These are phyloP conservation scores for Fusarium praegraminearum DNA, from an alignment of 2,329 filamentous ascomycete genomes.

Conservation along the genomic window DNA sequence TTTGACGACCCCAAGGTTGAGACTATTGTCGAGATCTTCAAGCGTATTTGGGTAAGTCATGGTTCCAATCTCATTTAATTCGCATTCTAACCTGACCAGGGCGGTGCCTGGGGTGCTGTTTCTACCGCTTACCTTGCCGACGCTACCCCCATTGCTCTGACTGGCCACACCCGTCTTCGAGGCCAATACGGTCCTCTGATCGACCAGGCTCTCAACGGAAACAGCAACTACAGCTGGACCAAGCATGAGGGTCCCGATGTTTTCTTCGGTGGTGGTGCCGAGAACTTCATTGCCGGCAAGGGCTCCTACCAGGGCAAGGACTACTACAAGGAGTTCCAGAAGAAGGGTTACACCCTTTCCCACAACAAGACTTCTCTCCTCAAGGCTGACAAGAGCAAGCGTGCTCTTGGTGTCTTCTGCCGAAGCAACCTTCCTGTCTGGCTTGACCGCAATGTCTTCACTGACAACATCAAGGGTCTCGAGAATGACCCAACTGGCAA, in stretches of 20 bases:
- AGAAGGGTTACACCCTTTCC: constrained; percentile 77
- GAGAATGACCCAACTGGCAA: constrained; percentile 77
- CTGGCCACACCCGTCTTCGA: constrained; percentile 78
- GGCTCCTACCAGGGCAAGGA: constrained; percentile 76
- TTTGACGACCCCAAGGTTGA: constrained; percentile 91
- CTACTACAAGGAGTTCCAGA: constrained; percentile 82
- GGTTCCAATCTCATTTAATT: not conserved
- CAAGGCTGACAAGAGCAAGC: constrained; percentile 66
- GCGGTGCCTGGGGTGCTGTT: constrained; percentile 73
- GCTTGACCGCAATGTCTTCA: constrained; percentile 87
- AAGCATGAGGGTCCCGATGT: constrained; percentile 80
- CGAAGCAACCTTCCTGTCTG: constrained; percentile 82
- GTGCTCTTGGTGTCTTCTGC: constrained; percentile 82
- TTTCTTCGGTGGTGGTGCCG: constrained; percentile 84
- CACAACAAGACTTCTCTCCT: constrained; percentile 79
- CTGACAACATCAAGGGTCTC: constrained; percentile 72
- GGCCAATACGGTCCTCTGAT: constrained; percentile 77
- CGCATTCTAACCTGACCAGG: constrained; percentile 48
- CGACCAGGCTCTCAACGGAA: constrained; percentile 79
- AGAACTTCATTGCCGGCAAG: constrained; percentile 76
- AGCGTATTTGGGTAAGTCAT: constrained; percentile 71
- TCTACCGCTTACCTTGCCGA: constrained; percentile 86
- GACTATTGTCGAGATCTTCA: constrained; percentile 82
- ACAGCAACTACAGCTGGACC: constrained; percentile 86
- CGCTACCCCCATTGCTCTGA: constrained; percentile 82